phyloP scores from a whole-genome alignment of 2,329 filamentous ascomycete species.

The Acarospora socialis region DNA sequence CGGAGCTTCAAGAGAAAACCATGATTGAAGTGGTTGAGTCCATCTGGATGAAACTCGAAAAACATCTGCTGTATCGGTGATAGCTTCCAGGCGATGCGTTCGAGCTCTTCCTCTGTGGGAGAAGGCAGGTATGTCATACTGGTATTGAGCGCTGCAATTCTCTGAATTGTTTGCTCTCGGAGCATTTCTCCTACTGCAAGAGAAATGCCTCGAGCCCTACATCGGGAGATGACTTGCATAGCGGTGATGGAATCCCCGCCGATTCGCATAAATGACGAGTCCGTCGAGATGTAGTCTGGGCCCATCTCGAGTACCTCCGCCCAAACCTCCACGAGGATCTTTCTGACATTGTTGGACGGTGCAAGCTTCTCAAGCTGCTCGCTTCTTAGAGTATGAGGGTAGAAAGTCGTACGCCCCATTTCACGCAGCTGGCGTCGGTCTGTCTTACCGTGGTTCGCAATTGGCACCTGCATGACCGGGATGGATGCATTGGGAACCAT shows the following conservation, averaged over 20 bases:
- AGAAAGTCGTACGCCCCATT: too few species aligned
- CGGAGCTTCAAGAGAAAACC: constrained; percentile 14
- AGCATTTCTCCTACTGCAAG: neutral
- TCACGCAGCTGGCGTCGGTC: too few species aligned
- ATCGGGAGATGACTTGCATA: constrained; percentile 3
- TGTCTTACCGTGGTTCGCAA: too few species aligned
- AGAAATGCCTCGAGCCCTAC: constrained; percentile 1
- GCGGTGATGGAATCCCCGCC: constrained; percentile 8
- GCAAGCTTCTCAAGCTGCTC: too few species aligned
- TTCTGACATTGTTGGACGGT: too few species aligned
- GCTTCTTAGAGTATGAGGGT: too few species aligned
- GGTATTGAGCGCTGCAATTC: constrained; percentile 5
- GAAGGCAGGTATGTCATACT: constrained; percentile 4
- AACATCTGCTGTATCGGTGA: constrained; percentile 18
- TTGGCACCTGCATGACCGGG: too few species aligned
- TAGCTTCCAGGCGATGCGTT: constrained; percentile 7
- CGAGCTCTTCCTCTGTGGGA: constrained; percentile 1
- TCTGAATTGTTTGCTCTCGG: neutral
- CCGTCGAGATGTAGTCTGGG: constrained; percentile 2
- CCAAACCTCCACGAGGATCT: constrained; percentile 9
- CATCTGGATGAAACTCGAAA: constrained; percentile 11
- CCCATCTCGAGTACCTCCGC: constrained; percentile 5
- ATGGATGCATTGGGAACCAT: too few species aligned
- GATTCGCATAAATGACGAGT: constrained; percentile 6
- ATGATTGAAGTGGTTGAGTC: constrained; percentile 17